A percentile compares a stretch with the other conserved stretches of the same genome.
These are phyloP conservation scores for Ophiocordyceps camponoti-leonardi DNA, from an alignment of 2,329 filamentous ascomycete genomes.

Conservation along the genomic window DNA sequence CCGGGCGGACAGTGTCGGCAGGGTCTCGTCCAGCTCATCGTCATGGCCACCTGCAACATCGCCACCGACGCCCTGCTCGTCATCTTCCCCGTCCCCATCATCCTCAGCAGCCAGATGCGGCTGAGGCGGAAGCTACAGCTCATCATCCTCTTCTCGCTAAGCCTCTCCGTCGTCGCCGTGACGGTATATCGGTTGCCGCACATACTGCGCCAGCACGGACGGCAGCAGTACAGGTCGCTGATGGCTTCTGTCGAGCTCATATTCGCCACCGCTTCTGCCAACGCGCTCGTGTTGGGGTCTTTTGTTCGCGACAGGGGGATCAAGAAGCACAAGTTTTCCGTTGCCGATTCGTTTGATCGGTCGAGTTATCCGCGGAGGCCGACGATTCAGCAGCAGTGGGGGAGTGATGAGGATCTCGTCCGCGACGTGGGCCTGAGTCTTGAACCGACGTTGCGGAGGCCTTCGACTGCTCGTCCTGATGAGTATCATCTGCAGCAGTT, in stretches of 20 bases:
- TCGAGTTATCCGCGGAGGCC: constrained; percentile 21
- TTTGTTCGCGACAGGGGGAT: constrained; percentile 81
- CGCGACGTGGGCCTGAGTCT: constrained; percentile 59
- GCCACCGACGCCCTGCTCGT: constrained; percentile 79
- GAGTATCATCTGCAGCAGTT: too few relatives aligned
- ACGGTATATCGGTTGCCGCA: constrained; percentile 69
- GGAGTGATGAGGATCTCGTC: constrained; percentile 83
- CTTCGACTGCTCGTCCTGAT: constrained; percentile 3
- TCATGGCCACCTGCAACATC: constrained; percentile 79
- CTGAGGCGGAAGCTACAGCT: constrained; percentile 66
- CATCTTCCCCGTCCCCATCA: constrained; percentile 77
- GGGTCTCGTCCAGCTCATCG: constrained; percentile 72
- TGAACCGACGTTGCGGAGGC: constrained; percentile 30
- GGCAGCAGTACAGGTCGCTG: constrained; percentile 76
- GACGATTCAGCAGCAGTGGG: constrained; percentile 51
- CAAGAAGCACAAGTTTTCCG: constrained; percentile 72
- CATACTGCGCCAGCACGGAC: constrained; percentile 52
- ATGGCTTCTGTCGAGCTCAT: constrained; percentile 82
- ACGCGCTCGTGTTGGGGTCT: constrained; percentile 76
- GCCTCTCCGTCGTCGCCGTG: constrained; percentile 60
- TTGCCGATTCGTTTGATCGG: constrained; percentile 44
- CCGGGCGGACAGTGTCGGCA: constrained; percentile 74
- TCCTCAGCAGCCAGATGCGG: constrained; percentile 61
- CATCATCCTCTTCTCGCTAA: constrained; percentile 66
- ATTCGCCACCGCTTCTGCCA: constrained; percentile 73